A percentile compares a stretch with the other conserved stretches of the same genome.
Conservation (phyloP, 2,329 filamentous ascomycete species). For the Tolypocladium ophioglossoides region DNA sequence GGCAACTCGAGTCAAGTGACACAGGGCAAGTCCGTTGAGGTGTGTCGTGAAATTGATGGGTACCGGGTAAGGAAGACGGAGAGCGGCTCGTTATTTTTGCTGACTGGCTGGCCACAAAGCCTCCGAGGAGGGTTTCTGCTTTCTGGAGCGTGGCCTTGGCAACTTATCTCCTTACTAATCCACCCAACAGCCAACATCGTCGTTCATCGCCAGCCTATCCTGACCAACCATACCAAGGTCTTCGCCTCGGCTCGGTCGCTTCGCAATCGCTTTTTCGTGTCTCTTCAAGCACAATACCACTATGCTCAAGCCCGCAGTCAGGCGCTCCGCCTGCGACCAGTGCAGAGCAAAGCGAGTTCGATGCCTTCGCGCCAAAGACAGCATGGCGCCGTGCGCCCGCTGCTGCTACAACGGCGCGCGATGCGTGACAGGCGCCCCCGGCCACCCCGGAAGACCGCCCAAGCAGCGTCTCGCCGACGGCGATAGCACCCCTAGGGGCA, state of each 20-base stretch:
- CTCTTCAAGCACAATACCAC: background rate
- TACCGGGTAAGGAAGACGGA: no score
- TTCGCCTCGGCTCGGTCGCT: background rate
- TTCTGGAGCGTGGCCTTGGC: no score
- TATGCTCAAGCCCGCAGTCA: conserved; percentile 5
- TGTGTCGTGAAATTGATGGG: no score
- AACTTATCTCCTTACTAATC: no score
- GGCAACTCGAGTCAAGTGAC: no score
- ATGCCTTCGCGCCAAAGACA: conserved; percentile 9
- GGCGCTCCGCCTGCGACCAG: conserved; percentile 12
- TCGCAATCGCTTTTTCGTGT: background rate
- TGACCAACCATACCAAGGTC: background rate
- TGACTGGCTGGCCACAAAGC: no score
- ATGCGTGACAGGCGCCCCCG: conserved; percentile 10
- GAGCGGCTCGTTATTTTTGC: no score
- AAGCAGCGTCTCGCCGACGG: conserved; percentile 4
- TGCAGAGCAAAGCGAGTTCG: conserved; percentile 13
- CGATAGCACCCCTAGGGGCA: background rate
- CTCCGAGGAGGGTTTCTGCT: no score
- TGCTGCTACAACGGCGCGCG: conserved; percentile 7
- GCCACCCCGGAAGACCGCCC: conserved; percentile 9
- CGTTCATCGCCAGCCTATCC: no score
- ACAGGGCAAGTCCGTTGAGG: no score
- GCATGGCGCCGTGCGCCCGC: conserved; percentile 9
- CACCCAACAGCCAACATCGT: no score